Evolutionary conservation across 306 rosid species (phyloP).

Genomic region (Abrus precatorius): DNA sequence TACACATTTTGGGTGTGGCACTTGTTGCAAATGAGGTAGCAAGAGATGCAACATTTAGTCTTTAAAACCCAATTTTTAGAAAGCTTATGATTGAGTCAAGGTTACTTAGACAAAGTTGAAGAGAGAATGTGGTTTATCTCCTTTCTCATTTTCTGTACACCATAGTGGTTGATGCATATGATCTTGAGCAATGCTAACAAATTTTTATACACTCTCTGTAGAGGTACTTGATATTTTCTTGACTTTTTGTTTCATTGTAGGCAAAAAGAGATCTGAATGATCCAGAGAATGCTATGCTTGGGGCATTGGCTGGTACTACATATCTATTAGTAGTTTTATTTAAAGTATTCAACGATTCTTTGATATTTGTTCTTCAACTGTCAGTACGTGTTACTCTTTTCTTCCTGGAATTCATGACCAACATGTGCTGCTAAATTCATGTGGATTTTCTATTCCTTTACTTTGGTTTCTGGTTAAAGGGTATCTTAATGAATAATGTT

Average conservation of each 20-base stretch:
- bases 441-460: conserved; percentile 4
- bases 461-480: not conserved
- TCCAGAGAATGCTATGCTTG: conserved; percentile 81
- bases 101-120: not conserved
- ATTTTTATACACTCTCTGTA: not conserved
- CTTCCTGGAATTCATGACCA: conserved; percentile 7
- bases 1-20: not conserved
- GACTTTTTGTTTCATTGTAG: conserved; percentile 50
- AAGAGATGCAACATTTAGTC: not conserved
- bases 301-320: conserved; percentile 75
- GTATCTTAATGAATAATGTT: not conserved
- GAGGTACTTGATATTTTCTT: conserved; percentile 23
- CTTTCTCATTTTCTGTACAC: not conserved
- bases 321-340: conserved; percentile 22
- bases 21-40: conserved; percentile 16
- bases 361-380: conserved; percentile 21
- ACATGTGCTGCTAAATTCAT: conserved; percentile 4
- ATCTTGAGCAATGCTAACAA: not conserved
- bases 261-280: conserved; percentile 76
- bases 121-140: not conserved
- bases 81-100: not conserved
- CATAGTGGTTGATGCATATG: not conserved
- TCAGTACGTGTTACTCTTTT: not conserved
- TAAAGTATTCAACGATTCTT: conserved; percentile 30
- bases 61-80: conserved; percentile 1